Percentiles rank a stretch among this genome's conserved stretches.
Evolutionary conservation across 495 filamentous ascomycete species (phyloP).

Genomic region (Aspergillus steynii): DNA sequence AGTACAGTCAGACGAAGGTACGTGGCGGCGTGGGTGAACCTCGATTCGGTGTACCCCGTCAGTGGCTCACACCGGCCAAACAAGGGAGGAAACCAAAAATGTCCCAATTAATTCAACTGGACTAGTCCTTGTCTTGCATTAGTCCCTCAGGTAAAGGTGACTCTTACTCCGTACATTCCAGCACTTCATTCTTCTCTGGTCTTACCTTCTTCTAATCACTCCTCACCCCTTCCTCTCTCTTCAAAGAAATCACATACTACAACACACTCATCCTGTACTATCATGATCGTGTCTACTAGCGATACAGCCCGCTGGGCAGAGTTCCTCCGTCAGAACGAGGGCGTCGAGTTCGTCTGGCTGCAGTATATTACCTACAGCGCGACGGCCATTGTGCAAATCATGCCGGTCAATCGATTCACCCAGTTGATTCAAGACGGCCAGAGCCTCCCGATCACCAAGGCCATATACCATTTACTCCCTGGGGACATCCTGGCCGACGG

Average conservation of each 20-base stretch:
- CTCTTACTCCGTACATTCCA: neutral
- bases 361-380: conserved; percentile 71
- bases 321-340: conserved; percentile 37
- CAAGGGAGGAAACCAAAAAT: no score
- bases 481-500: conserved; percentile 48
- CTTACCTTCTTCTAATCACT: neutral
- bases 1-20: no score
- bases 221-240: no score
- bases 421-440: conserved; percentile 49
- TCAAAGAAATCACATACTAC: neutral
- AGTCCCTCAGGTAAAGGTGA: neutral
- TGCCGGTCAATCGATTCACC: conserved; percentile 61
- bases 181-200: neutral
- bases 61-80: no score
- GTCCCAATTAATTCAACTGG: no score
- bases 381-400: conserved; percentile 54
- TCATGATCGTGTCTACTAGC: neutral
- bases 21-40: no score
- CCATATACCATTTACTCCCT: conserved; percentile 55
- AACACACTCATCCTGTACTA: neutral
- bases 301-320: conserved; percentile 5
- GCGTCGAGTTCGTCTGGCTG: conserved; percentile 57
- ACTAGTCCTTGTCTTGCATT: neutral
- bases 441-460: conserved; percentile 48
- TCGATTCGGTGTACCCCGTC: no score